Evolutionary conservation across 345 rosid genomes (phyloP).

Genomic region (Boechera divaricarpa): DNA sequence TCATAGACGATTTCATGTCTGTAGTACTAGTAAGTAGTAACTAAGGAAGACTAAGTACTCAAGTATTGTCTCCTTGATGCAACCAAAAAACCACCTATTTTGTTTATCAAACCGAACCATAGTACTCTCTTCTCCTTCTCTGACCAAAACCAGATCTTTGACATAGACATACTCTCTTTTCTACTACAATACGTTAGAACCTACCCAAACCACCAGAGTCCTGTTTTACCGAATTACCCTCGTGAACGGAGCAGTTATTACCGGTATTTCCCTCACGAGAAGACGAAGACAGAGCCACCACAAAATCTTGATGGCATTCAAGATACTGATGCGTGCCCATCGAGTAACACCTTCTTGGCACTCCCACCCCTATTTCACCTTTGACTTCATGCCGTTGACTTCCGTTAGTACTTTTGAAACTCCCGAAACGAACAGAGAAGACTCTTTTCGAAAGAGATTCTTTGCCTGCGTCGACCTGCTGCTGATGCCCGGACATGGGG

Average conservation of each 20-base stretch:
- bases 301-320: conserved; percentile 52
- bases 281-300: conserved; percentile 51
- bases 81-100: neutral
- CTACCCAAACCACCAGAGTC: conserved; percentile 37
- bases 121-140: conserved; percentile 45
- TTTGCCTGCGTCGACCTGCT: conserved; percentile 35
- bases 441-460: conserved; percentile 44
- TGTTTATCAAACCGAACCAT: conserved; percentile 1
- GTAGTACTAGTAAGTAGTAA: neutral
- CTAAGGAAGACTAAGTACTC: neutral
- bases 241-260: conserved; percentile 20
- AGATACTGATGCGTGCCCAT: conserved; percentile 74
- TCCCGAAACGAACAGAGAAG: conserved; percentile 69
- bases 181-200: conserved; percentile 12
- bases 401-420: conserved; percentile 51
- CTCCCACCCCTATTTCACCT: conserved; percentile 52
- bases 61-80: neutral
- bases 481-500: conserved; percentile 25
- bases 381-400: conserved; percentile 36
- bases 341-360: conserved; percentile 69
- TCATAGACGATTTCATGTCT: neutral
- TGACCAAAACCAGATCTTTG: conserved; percentile 76
- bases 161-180: conserved; percentile 63
- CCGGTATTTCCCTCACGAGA: neutral
- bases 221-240: conserved; percentile 21